Evolutionary conservation across 2,329 filamentous ascomycete species (phyloP).

Genomic region (Fusarium sp.): DNA sequence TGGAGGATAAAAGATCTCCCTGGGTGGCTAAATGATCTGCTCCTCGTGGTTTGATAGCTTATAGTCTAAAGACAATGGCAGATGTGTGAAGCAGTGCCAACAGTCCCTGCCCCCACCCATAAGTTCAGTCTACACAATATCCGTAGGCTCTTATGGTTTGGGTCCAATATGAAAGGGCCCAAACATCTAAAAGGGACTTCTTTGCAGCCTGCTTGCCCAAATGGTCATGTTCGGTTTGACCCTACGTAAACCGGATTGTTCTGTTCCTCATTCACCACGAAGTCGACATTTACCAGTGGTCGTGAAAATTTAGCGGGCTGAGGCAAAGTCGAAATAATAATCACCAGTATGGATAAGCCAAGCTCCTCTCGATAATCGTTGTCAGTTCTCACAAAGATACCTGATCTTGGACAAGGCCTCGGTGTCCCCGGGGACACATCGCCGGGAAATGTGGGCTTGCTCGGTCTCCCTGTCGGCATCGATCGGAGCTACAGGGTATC

Average conservation of each 20-base stretch:
- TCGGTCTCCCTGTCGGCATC: background rate
- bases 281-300: background rate
- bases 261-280: background rate
- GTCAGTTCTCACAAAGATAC: background rate
- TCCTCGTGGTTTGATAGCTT: background rate
- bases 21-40: background rate
- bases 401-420: background rate
- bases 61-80: background rate
- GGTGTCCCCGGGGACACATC: background rate
- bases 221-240: background rate
- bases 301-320: background rate
- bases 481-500: slow-evolving; percentile 11
- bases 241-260: background rate
- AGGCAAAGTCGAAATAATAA: background rate
- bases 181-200: background rate
- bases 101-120: background rate
- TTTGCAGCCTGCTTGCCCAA: background rate
- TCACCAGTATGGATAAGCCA: background rate
- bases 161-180: background rate
- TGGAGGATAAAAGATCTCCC: background rate
- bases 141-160: background rate
- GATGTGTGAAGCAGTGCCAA: background rate
- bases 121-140: background rate
- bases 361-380: background rate
- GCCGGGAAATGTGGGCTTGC: background rate